Evolutionary conservation across 768 basidiomycete genomes (phyloP).

Genomic region (Suillus alpinus): DNA sequence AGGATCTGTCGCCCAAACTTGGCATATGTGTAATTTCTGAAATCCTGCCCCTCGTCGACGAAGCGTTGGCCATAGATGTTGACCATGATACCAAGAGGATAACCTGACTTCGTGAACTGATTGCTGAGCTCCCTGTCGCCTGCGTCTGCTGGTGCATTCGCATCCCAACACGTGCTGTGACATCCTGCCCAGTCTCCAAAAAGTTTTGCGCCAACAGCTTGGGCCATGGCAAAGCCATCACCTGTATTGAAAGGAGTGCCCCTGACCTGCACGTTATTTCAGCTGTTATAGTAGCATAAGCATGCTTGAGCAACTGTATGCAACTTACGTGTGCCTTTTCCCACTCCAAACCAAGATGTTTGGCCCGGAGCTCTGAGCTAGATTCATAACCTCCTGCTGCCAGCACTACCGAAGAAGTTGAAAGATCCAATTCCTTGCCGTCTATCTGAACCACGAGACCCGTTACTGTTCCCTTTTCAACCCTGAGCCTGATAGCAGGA

Average conservation of each 20-base stretch:
- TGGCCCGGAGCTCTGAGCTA: conserved; percentile 45
- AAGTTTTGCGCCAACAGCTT: conserved; percentile 49
- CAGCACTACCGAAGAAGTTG: conserved; percentile 48
- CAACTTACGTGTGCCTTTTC: conserved; percentile 47
- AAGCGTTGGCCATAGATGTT: conserved; percentile 57
- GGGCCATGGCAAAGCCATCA: conserved; percentile 57
- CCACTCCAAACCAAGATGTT: conserved; percentile 61
- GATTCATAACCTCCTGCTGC: conserved; percentile 71
- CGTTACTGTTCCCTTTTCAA: conserved; percentile 36
- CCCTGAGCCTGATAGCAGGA: conserved; percentile 36
- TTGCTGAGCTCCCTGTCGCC: conserved; percentile 63
- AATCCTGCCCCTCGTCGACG: conserved; percentile 72
- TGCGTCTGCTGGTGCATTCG: conserved; percentile 46
- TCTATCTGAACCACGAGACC: conserved; percentile 45
- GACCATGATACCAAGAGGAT: conserved; percentile 69
- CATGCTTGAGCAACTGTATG: neutral
- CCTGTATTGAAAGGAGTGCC: conserved; percentile 74
- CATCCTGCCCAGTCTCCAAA: conserved; percentile 69
- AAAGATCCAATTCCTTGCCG: conserved; percentile 36
- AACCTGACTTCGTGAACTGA: conserved; percentile 72
- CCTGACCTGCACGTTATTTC: conserved; percentile 43
- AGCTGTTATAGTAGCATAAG: neutral
- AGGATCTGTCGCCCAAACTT: conserved; percentile 63
- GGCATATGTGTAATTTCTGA: conserved; percentile 72
- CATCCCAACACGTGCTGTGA: conserved; percentile 73